Conservation (phyloP, 2,329 filamentous ascomycete species). For the Furcasterigmium furcatum region DNA sequence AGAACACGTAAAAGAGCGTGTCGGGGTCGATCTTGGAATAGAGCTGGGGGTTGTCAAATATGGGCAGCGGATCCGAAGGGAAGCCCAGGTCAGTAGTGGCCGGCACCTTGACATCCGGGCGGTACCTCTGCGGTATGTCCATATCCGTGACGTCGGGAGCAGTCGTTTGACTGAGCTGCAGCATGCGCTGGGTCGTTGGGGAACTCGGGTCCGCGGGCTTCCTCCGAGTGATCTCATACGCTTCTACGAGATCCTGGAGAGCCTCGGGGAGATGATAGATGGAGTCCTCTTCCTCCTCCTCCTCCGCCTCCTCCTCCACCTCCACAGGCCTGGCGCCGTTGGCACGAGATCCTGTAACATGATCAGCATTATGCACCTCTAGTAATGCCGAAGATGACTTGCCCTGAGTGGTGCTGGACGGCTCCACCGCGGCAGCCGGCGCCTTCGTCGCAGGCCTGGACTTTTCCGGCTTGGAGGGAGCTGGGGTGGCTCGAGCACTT, state of each 20-base stretch:
- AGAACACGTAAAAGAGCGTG: conserved; percentile 97
- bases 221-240: conserved; percentile 80
- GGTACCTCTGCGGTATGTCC: conserved; percentile 80
- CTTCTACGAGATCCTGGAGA: conserved; percentile 85
- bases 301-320: conserved; percentile 38
- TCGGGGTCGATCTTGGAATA: conserved; percentile 92
- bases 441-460: conserved; percentile 43
- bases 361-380: background rate
- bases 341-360: conserved; percentile 32
- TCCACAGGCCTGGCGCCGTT: conserved; percentile 52
- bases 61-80: conserved; percentile 84
- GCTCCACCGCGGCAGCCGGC: conserved; percentile 30
- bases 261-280: conserved; percentile 90
- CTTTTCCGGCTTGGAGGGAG: conserved; percentile 25
- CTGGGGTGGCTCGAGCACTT: conserved; percentile 23
- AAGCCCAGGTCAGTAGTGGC: conserved; percentile 59
- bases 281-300: conserved; percentile 64
- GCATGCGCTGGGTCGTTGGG: conserved; percentile 67
- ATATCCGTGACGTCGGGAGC: conserved; percentile 76
- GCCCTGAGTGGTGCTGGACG: conserved; percentile 43
- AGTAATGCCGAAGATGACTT: conserved; percentile 12
- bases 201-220: conserved; percentile 59
- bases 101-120: conserved; percentile 76
- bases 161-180: conserved; percentile 69
- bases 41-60: conserved; percentile 86